Conservation (phyloP, 305 asterid species). For the Solanum hybrid region DNA sequence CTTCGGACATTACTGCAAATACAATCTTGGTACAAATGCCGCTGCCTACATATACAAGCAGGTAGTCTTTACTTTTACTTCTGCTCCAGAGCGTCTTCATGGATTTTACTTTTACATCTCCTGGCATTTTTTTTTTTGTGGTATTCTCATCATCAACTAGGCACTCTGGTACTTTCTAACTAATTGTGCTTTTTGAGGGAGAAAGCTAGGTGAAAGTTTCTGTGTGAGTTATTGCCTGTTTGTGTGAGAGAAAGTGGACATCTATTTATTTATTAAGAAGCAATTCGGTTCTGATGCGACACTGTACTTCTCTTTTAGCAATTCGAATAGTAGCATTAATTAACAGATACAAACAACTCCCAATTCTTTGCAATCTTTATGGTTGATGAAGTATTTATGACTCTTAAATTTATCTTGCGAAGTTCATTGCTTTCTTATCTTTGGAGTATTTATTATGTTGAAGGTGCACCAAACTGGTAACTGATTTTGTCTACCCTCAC, state of each 20-base stretch:
- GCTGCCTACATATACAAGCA: constrained; percentile 76
- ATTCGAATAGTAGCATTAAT: neutral
- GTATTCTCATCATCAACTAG: neutral
- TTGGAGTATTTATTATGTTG: neutral
- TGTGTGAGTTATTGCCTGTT: neutral
- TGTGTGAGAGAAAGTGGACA: neutral
- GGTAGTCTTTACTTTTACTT: constrained; percentile 30
- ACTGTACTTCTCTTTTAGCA: neutral
- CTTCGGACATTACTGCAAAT: constrained; percentile 75
- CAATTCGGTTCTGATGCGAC: neutral
- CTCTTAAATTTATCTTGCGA: neutral
- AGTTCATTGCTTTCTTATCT: neutral
- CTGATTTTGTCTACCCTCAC: neutral
- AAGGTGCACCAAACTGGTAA: neutral
- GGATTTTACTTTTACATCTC: too few relatives aligned
- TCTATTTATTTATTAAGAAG: neutral
- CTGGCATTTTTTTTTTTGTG: neutral
- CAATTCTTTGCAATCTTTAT: neutral
- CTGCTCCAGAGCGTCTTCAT: neutral
- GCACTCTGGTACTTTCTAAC: neutral
- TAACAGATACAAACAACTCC: neutral
- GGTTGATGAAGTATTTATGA: neutral
- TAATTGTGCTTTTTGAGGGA: neutral
- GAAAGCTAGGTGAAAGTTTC: neutral
- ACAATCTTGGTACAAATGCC: constrained; percentile 90